phyloP scores from a whole-genome alignment of 257 asterid species.

The Petrea volubilis region DNA sequence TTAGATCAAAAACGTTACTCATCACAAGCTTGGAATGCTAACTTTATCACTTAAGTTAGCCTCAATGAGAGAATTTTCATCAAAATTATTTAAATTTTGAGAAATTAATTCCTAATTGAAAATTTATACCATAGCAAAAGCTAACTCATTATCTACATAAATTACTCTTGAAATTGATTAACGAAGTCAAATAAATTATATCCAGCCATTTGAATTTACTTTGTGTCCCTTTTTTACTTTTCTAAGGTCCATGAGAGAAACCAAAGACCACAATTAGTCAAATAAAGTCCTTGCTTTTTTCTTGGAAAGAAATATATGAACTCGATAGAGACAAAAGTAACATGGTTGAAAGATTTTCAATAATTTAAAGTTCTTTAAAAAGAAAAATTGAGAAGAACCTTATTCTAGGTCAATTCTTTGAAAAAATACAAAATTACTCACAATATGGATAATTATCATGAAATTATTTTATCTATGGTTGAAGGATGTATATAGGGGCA shows the following conservation, averaged over 20 bases:
- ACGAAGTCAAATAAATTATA: neutral
- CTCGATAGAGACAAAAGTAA: neutral
- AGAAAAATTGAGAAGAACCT: conserved; percentile 12
- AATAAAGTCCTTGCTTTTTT: too few relatives aligned
- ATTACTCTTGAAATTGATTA: neutral
- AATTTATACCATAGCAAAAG: too few relatives aligned
- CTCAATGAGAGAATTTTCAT: neutral
- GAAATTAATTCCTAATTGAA: neutral
- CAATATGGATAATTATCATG: too few relatives aligned
- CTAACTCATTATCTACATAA: neutral
- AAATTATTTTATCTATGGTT: too few relatives aligned
- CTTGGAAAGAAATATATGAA: neutral
- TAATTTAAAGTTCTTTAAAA: neutral
- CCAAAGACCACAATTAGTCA: neutral
- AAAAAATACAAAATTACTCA: neutral
- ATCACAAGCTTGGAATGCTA: too few relatives aligned
- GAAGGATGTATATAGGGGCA: too few relatives aligned
- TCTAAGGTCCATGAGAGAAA: neutral
- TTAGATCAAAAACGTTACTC: too few relatives aligned
- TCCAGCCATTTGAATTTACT: neutral
- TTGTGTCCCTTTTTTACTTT: neutral
- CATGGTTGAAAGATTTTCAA: neutral
- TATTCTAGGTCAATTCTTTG: neutral
- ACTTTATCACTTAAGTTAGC: too few relatives aligned
- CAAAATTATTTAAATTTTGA: neutral